A percentile compares a stretch with the other conserved stretches of the same genome.
Conservation (phyloP, 129 eudicot species). For the Glebionis coronaria region DNA sequence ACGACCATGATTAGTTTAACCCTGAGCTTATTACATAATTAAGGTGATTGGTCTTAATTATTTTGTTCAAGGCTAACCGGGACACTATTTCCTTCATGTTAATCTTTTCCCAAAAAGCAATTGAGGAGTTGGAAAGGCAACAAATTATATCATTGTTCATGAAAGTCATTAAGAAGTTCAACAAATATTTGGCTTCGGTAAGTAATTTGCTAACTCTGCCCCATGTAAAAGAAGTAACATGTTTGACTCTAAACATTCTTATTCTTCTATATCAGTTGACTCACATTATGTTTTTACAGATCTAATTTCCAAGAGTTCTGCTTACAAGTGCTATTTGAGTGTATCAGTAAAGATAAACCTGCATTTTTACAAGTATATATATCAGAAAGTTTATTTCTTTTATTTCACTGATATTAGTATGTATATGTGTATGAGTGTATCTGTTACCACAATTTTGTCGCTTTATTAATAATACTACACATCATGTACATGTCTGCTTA, state of each 20-base stretch:
- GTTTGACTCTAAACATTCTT: no score
- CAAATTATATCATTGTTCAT: slow-evolving; percentile 60
- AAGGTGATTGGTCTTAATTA: no score
- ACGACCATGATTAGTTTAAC: no score
- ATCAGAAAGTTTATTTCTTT: not conserved
- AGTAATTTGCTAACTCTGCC: slow-evolving; percentile 53
- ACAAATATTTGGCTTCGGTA: slow-evolving; percentile 53
- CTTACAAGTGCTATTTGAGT: slow-evolving; percentile 92
- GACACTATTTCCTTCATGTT: no score
- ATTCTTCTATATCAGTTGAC: no score
- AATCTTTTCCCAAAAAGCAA: slow-evolving; percentile 44
- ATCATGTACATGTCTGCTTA: slow-evolving; percentile 68
- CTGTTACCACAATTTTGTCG: slow-evolving; percentile 9
- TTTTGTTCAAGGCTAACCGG: no score
- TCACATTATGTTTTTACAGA: slow-evolving; percentile 47
- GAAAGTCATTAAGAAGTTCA: slow-evolving; percentile 77
- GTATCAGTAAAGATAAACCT: slow-evolving; percentile 96
- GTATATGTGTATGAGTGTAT: not conserved
- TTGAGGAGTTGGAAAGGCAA: slow-evolving; percentile 75
- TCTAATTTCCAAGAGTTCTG: slow-evolving; percentile 86
- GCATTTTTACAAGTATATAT: slow-evolving; percentile 74
- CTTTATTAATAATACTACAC: not conserved
- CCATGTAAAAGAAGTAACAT: not conserved
- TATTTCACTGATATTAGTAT: not conserved
- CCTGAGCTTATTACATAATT: no score